These are phyloP conservation scores for Flaveria trinervia DNA, from an alignment of 129 eudicot genomes.

Conservation along the genomic window DNA sequence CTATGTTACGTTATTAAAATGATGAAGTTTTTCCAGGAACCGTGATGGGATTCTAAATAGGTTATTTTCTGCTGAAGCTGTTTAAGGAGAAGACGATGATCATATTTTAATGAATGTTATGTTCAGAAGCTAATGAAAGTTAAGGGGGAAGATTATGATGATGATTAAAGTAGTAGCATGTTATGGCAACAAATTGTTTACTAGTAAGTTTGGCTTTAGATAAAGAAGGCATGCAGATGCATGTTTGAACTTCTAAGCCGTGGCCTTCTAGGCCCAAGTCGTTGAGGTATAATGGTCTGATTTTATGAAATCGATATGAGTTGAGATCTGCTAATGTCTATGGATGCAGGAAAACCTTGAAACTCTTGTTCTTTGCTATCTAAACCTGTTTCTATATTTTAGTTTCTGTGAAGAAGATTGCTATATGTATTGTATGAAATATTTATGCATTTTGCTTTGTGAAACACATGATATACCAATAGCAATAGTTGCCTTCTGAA, in stretches of 20 bases:
- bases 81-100: neutral
- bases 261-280: neutral
- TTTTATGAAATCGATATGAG: neutral
- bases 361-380: neutral
- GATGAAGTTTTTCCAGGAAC: neutral
- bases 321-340: constrained; percentile 1
- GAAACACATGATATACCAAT: neutral
- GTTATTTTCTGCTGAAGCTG: constrained; percentile 19
- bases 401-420: constrained; percentile 5
- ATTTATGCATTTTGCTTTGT: neutral
- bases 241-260: constrained; percentile 15
- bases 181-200: constrained; percentile 3
- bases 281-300: neutral
- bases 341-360: neutral
- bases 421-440: constrained; percentile 7
- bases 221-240: neutral
- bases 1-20: constrained; percentile 3
- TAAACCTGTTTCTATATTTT: neutral
- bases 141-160: constrained; percentile 3
- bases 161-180: neutral
- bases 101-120: neutral
- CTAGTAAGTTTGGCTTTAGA: constrained; percentile 14
- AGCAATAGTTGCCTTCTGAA: no score
- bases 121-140: constrained; percentile 1
- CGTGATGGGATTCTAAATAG: neutral